Evolutionary conservation across 2,329 filamentous ascomycete genomes (phyloP).

Genomic region (Sarocladium strictum): DNA sequence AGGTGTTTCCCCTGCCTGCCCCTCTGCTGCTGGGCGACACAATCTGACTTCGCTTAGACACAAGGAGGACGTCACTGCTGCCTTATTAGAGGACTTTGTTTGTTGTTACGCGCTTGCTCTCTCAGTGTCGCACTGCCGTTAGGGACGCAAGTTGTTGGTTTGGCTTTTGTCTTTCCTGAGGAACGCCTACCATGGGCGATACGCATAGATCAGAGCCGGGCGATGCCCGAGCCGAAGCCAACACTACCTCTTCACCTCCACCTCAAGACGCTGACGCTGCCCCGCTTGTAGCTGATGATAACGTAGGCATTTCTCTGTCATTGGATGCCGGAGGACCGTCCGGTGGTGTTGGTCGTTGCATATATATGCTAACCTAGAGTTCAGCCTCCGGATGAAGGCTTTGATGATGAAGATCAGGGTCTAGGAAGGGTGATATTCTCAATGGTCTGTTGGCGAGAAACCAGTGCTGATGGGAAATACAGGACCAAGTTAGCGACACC

Average conservation of each 20-base stretch:
- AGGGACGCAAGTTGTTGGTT: too few species aligned
- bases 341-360: neutral
- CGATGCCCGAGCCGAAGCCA: neutral
- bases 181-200: neutral
- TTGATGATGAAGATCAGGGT: neutral
- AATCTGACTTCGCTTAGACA: too few species aligned
- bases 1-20: too few species aligned
- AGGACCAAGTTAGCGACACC: neutral
- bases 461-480: too few species aligned
- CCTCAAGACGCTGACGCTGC: neutral
- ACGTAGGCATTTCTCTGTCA: neutral
- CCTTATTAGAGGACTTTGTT: too few species aligned
- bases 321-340: neutral
- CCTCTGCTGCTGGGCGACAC: too few species aligned
- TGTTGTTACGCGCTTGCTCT: too few species aligned
- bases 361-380: neutral
- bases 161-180: too few species aligned
- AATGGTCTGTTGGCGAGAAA: too few species aligned
- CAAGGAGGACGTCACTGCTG: neutral
- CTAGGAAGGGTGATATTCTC: neutral
- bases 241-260: neutral
- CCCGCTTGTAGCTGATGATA: neutral
- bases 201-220: neutral
- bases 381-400: neutral
- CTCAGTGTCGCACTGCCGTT: too few species aligned